A percentile compares a stretch with the other conserved stretches of the same genome.
Evolutionary conservation across 176 grass and related monocot species (phyloP).

Genomic region (Oropetium thomaeum): DNA sequence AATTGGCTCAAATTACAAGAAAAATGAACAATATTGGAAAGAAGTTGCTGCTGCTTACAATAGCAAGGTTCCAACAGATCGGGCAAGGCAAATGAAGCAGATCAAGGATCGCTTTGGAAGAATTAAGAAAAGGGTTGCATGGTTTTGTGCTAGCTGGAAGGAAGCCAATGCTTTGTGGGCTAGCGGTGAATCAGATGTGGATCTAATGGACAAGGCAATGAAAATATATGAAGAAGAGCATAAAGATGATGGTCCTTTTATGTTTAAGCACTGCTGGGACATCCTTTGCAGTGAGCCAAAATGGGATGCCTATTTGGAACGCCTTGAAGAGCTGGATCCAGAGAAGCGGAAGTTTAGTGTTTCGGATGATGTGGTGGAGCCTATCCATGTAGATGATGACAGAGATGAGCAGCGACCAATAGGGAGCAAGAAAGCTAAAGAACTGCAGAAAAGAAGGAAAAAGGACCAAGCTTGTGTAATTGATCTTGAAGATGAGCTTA

Average conservation of each 20-base stretch:
- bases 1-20: neutral
- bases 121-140: slow-evolving; percentile 20
- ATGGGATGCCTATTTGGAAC: neutral
- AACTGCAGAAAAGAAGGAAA: neutral
- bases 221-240: neutral
- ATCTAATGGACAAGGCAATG: neutral
- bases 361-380: neutral
- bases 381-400: neutral
- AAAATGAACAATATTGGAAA: too few relatives aligned
- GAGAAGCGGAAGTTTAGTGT: too few relatives aligned
- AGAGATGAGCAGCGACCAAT: neutral
- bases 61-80: neutral
- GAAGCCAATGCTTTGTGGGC: slow-evolving; percentile 16
- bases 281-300: neutral
- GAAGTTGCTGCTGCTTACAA: neutral
- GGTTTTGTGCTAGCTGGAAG: slow-evolving; percentile 1
- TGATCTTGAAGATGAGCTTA: slow-evolving; percentile 16
- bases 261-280: slow-evolving; percentile 1
- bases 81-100: neutral
- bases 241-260: slow-evolving; percentile 6
- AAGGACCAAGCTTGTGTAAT: neutral
- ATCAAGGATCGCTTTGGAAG: neutral
- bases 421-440: neutral
- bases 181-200: too few relatives aligned
- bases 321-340: neutral